Conservation (phyloP, 2,329 filamentous ascomycete genomes). For the Nigrospora osmanthi region DNA sequence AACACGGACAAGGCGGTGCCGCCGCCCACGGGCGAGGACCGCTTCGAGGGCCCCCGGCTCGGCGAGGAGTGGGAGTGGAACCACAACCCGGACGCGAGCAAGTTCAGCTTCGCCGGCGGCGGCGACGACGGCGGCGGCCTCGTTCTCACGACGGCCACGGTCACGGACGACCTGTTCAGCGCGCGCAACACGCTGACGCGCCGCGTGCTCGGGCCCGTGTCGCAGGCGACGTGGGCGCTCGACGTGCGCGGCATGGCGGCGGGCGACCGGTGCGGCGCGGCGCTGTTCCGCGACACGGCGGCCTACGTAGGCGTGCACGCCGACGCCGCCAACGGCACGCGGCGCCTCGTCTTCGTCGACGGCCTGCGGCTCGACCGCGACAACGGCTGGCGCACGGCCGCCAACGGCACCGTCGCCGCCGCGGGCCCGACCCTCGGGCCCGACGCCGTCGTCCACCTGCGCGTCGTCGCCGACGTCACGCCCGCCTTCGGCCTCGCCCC, state of each 20-base stretch:
- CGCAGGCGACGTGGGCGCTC: conserved; percentile 37
- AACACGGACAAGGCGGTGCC: conserved; percentile 17
- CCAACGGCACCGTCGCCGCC: conserved; percentile 17
- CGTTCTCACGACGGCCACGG: conserved; percentile 35
- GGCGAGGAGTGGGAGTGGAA: conserved; percentile 49
- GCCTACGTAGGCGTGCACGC: conserved; percentile 42
- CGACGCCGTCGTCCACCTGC: conserved; percentile 23
- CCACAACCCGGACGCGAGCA: conserved; percentile 44
- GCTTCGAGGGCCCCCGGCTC: conserved; percentile 31
- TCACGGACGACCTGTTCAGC: conserved; percentile 38
- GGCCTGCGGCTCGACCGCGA: conserved; percentile 10
- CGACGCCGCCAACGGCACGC: conserved; percentile 11
- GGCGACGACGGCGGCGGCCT: conserved; percentile 30
- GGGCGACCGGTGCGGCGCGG: conserved; percentile 41
- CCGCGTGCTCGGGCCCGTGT: conserved; percentile 32
- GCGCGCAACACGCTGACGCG: conserved; percentile 37
- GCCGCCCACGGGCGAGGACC: conserved; percentile 28
- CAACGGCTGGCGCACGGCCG: conserved; percentile 8
- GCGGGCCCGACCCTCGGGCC: conserved; percentile 14
- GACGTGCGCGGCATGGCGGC: conserved; percentile 36
- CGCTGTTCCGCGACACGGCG: conserved; percentile 40
- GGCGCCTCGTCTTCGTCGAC: conserved; percentile 15
- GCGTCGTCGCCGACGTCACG: conserved; percentile 20
- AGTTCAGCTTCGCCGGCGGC: conserved; percentile 25
- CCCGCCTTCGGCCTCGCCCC: conserved; percentile 12